phyloP scores from a whole-genome alignment of 257 asterid species.

The Solanum ahanhuiri region DNA sequence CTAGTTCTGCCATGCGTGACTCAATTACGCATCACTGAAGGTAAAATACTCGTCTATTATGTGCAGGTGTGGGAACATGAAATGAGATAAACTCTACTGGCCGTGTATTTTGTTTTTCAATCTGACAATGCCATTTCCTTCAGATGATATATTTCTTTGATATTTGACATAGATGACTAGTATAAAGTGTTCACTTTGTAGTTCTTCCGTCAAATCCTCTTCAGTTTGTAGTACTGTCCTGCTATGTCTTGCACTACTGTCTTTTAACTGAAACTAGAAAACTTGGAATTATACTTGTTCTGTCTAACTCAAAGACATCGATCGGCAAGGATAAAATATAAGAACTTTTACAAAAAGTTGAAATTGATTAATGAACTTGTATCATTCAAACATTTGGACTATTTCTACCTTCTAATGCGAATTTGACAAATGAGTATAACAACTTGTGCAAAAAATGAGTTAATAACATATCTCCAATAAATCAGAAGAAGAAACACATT shows the following conservation, averaged over 20 bases:
- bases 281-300: too few relatives aligned
- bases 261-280: not conserved
- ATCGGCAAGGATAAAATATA: not conserved
- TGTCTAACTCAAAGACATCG: not conserved
- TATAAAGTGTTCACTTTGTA: not conserved
- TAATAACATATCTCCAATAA: too few relatives aligned
- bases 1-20: slow-evolving; percentile 34
- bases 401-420: not conserved
- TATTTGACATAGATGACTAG: not conserved
- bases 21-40: slow-evolving; percentile 16
- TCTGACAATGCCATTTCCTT: not conserved
- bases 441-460: not conserved
- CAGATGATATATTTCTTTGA: not conserved
- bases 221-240: not conserved
- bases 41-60: not conserved
- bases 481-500: too few relatives aligned
- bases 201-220: not conserved
- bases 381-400: not conserved
- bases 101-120: too few relatives aligned
- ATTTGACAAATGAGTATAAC: not conserved
- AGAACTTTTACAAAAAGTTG: not conserved
- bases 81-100: not conserved
- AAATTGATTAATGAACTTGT: not conserved
- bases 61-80: not conserved
- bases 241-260: not conserved